Percentiles rank a stretch among this genome's conserved stretches.
Conservation (phyloP, 768 basidiomycete genomes). For the Agaricus sinodeliciosus region DNA sequence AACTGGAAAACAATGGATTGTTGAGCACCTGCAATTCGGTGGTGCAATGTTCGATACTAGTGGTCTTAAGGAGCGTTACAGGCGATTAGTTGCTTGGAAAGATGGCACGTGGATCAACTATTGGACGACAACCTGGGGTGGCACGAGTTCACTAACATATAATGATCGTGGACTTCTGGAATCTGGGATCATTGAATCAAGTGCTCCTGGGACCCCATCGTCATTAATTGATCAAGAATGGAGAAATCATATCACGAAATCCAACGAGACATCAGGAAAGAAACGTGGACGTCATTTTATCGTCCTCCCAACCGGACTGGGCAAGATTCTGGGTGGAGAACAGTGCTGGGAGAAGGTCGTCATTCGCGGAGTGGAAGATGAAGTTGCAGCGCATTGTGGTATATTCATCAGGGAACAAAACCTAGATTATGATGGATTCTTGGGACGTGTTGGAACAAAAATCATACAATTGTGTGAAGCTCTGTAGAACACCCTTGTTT, state of each 20-base stretch:
- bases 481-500: constrained; percentile 7
- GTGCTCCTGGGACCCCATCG: not conserved
- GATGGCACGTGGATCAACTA: constrained; percentile 55
- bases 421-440: constrained; percentile 41
- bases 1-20: constrained; percentile 43
- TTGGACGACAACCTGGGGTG: constrained; percentile 41
- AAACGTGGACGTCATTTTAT: constrained; percentile 38
- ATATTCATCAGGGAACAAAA: constrained; percentile 46
- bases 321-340: constrained; percentile 31
- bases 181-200: constrained; percentile 16
- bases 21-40: constrained; percentile 54
- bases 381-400: constrained; percentile 51
- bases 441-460: constrained; percentile 35
- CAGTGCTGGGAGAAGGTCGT: constrained; percentile 45
- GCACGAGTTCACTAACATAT: constrained; percentile 3
- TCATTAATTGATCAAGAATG: constrained; percentile 13
- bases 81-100: constrained; percentile 38
- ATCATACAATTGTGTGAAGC: constrained; percentile 37
- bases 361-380: constrained; percentile 46
- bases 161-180: constrained; percentile 22
- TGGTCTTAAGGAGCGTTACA: constrained; percentile 44
- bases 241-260: constrained; percentile 5
- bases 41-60: constrained; percentile 50
- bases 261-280: constrained; percentile 15
- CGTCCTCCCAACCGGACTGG: constrained; percentile 41